Conservation (phyloP, 441 rosid species). For the Euphorbia celastroides region DNA sequence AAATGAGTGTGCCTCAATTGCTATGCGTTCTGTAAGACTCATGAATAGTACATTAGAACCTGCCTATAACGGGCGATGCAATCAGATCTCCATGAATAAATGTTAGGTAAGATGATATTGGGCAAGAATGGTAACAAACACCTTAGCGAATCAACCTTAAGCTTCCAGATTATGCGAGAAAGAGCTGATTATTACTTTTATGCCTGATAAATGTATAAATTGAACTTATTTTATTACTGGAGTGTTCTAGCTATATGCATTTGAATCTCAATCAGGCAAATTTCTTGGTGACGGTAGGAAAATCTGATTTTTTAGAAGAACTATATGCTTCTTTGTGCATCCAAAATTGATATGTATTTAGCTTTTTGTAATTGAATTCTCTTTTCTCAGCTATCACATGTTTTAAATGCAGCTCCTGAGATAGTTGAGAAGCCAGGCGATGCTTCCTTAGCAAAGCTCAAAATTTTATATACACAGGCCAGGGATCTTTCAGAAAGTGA, state of each 20-base stretch:
- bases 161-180: not conserved
- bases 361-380: too few relatives aligned
- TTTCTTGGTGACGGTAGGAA: too few relatives aligned
- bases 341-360: not conserved
- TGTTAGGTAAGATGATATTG: not conserved
- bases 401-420: slow-evolving; percentile 70
- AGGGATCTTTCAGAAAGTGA: slow-evolving; percentile 86
- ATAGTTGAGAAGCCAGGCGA: slow-evolving; percentile 93
- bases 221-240: not conserved
- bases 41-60: not conserved
- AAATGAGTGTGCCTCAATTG: too few relatives aligned
- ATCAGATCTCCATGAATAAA: not conserved
- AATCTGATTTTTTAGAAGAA: not conserved
- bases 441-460: slow-evolving; percentile 62
- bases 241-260: not conserved
- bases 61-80: not conserved
- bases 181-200: not conserved
- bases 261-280: too few relatives aligned
- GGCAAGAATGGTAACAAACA: not conserved
- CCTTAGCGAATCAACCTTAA: not conserved
- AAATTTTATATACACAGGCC: slow-evolving; percentile 56
- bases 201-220: not conserved
- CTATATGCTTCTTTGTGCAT: not conserved
- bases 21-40: not conserved
- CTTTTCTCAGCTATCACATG: too few relatives aligned